A percentile compares a stretch with the other conserved stretches of the same genome.
phyloP scores from a whole-genome alignment of 495 filamentous ascomycete genomes.

The Hypoxylon intermedium region DNA sequence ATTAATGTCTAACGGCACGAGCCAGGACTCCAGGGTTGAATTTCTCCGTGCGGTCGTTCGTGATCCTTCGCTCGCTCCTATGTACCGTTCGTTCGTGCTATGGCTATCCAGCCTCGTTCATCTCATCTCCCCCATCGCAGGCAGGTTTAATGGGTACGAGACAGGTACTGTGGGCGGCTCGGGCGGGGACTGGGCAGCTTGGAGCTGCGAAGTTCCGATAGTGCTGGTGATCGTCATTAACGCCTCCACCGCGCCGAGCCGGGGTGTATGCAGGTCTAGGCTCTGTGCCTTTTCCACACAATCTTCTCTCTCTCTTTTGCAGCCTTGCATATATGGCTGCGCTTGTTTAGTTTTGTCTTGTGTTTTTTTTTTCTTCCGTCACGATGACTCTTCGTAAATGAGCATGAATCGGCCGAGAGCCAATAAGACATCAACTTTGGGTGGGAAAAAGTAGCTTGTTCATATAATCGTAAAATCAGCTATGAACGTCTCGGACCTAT shows the following conservation, averaged over 20 bases:
- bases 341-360: not conserved
- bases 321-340: not conserved
- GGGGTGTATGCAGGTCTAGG: slow-evolving; percentile 10
- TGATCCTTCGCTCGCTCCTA: slow-evolving; percentile 17
- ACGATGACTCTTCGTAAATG: not conserved
- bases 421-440: not conserved
- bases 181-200: slow-evolving; percentile 21
- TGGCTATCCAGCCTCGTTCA: not conserved
- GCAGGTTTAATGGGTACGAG: slow-evolving; percentile 16
- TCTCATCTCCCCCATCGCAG: not conserved
- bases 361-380: not conserved
- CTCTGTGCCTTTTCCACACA: slow-evolving; percentile 7
- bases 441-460: too few species aligned
- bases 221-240: slow-evolving; percentile 46
- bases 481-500: not conserved
- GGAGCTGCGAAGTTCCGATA: slow-evolving; percentile 43
- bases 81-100: slow-evolving; percentile 8
- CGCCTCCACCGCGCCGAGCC: slow-evolving; percentile 33
- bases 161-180: slow-evolving; percentile 19
- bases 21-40: not conserved
- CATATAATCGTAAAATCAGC: slow-evolving; percentile 1
- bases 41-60: not conserved
- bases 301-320: not conserved
- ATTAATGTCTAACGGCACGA: not conserved
- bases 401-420: not conserved